Conservation (phyloP, 306 rosid species). For the Ziziphus jujuba region DNA sequence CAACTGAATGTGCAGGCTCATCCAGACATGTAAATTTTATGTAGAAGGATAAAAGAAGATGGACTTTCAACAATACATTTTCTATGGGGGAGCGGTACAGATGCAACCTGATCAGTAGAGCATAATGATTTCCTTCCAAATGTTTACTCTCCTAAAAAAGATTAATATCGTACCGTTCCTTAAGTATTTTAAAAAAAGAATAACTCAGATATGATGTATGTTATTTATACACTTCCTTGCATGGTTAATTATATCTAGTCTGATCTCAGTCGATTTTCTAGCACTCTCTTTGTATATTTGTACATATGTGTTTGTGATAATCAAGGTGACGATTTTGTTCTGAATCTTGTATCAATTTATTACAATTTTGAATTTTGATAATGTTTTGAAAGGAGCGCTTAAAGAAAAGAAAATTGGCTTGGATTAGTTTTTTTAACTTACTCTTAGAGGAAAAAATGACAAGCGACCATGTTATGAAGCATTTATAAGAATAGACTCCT, state of each 20-base stretch:
- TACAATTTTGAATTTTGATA: too few species aligned
- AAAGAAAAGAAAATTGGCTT: too few species aligned
- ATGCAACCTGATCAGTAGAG: constrained; percentile 24
- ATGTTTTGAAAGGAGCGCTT: too few species aligned
- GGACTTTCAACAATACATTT: constrained; percentile 6
- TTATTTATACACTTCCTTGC: background rate
- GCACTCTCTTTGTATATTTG: background rate
- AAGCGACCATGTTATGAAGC: too few species aligned
- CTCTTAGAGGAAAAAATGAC: too few species aligned
- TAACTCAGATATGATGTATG: background rate
- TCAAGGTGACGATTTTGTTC: background rate
- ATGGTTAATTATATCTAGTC: background rate
- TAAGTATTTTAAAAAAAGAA: background rate
- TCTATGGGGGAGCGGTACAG: constrained; percentile 25
- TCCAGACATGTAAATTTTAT: constrained; percentile 16
- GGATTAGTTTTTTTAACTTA: too few species aligned
- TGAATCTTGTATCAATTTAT: too few species aligned
- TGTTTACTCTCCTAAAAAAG: background rate
- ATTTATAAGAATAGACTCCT: too few species aligned
- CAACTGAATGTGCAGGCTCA: constrained; percentile 31
- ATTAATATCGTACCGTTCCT: constrained; percentile 1
- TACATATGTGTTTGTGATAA: background rate
- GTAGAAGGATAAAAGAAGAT: constrained; percentile 13
- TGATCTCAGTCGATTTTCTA: background rate
- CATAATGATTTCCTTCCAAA: background rate